Conservation (phyloP, 768 basidiomycete genomes). For the Kockovaella imperatae region DNA sequence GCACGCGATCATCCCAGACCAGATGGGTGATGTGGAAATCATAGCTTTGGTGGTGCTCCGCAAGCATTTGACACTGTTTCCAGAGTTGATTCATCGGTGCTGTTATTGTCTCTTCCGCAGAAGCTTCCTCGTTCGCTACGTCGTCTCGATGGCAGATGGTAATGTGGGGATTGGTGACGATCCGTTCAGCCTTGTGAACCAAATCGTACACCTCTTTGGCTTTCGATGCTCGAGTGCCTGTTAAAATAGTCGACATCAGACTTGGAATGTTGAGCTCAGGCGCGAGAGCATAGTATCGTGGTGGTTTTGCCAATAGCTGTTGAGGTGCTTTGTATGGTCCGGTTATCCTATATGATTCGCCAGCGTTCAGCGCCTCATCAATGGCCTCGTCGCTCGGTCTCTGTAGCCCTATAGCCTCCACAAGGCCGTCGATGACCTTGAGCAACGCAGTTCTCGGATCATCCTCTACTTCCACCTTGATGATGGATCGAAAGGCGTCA, state of each 20-base stretch:
- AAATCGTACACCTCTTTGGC: constrained; percentile 51
- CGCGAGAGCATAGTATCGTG: constrained; percentile 64
- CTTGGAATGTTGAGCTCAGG: constrained; percentile 61
- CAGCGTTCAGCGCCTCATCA: constrained; percentile 50
- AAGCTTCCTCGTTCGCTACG: constrained; percentile 34
- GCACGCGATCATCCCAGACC: constrained; percentile 68
- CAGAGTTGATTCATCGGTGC: constrained; percentile 47
- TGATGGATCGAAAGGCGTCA: constrained; percentile 56
- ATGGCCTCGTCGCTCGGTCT: constrained; percentile 56
- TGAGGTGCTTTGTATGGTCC: constrained; percentile 28
- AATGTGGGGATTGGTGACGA: constrained; percentile 65
- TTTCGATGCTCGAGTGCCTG: constrained; percentile 6
- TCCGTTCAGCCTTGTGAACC: constrained; percentile 50
- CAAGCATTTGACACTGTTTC: constrained; percentile 52
- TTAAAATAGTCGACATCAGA: constrained; percentile 50
- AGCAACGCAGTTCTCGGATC: constrained; percentile 58
- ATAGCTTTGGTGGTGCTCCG: constrained; percentile 49
- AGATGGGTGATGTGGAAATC: constrained; percentile 55
- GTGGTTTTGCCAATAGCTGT: constrained; percentile 37
- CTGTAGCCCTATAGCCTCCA: constrained; percentile 53
- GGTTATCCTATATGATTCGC: constrained; percentile 47
- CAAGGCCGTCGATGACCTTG: constrained; percentile 53
- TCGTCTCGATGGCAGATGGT: constrained; percentile 69
- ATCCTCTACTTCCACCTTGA: constrained; percentile 47
- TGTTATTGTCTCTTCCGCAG: constrained; percentile 1